Evolutionary conservation across 1,284 basidiomycete species (phyloP).

Genomic region (Apiotrichum gracile): DNA sequence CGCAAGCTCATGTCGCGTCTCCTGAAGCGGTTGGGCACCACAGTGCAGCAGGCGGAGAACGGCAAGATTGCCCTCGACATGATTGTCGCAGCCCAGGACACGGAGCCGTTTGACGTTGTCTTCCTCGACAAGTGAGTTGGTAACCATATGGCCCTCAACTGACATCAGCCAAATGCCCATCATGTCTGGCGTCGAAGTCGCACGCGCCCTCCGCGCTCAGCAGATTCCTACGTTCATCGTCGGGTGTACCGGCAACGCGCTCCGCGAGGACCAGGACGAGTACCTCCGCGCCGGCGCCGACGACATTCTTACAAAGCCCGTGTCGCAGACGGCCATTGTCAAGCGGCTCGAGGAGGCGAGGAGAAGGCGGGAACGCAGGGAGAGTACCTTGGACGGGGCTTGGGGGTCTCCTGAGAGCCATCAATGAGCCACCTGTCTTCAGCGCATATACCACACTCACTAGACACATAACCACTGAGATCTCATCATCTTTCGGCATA

Average conservation of each 20-base stretch:
- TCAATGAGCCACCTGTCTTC: no score
- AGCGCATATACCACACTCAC: no score
- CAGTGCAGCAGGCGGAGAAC: slow-evolving; percentile 74
- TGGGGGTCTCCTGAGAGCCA: no score
- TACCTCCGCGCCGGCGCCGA: slow-evolving; percentile 72
- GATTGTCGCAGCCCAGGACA: slow-evolving; percentile 47
- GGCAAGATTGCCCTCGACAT: slow-evolving; percentile 72
- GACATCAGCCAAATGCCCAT: slow-evolving; percentile 54
- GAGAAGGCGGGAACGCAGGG: not conserved
- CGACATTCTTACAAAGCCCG: slow-evolving; percentile 38
- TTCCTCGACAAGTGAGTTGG: slow-evolving; percentile 68
- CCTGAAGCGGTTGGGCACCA: slow-evolving; percentile 69
- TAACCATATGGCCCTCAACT: not conserved
- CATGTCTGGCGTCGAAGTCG: slow-evolving; percentile 67
- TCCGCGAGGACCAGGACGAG: slow-evolving; percentile 61
- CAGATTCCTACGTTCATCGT: slow-evolving; percentile 69
- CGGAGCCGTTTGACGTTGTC: slow-evolving; percentile 58
- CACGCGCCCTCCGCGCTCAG: slow-evolving; percentile 60
- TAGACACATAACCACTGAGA: no score
- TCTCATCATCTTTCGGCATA: no score
- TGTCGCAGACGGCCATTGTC: slow-evolving; percentile 35
- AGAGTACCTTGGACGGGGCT: no score
- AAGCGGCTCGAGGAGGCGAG: slow-evolving; percentile 35
- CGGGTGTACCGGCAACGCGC: slow-evolving; percentile 59
- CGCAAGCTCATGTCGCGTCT: slow-evolving; percentile 74